Percentiles rank a stretch among this genome's conserved stretches.
These are phyloP conservation scores for Stylonectria norvegica DNA, from an alignment of 2,329 filamentous ascomycete species.

Conservation along the genomic window DNA sequence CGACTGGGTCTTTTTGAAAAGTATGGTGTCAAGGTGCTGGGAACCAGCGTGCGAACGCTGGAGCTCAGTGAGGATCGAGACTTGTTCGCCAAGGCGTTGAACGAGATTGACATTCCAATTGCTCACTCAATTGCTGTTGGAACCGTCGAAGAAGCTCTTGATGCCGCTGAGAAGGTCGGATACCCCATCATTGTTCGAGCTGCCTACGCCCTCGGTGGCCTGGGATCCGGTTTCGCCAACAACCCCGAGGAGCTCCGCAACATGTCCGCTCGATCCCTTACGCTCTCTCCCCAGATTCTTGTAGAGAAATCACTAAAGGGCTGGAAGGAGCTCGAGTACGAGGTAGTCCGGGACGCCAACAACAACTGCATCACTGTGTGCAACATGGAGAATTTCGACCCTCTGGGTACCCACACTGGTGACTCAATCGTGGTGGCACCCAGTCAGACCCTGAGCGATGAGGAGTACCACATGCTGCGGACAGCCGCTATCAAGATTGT, in stretches of 20 bases:
- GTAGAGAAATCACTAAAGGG: conserved; percentile 99
- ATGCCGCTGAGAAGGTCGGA: conserved; percentile 80
- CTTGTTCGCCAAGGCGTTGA: conserved; percentile 89
- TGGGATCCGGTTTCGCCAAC: conserved; percentile 93
- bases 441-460: conserved; percentile 93
- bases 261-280: conserved; percentile 87
- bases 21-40: conserved; percentile 91
- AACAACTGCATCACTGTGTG: conserved; percentile 99
- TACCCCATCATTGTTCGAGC: conserved; percentile 98
- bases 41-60: conserved; percentile 89
- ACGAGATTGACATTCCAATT: conserved; percentile 97
- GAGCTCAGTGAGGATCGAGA: conserved; percentile 96
- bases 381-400: conserved; percentile 83
- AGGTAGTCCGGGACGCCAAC: conserved; percentile 92
- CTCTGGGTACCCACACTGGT: conserved; percentile 94
- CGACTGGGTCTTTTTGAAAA: conserved; percentile 92
- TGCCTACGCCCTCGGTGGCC: conserved; percentile 91
- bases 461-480: conserved; percentile 99
- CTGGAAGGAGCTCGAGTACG: conserved; percentile 99
- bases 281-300: conserved; percentile 90
- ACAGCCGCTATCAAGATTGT: conserved; percentile 98
- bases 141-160: conserved; percentile 87
- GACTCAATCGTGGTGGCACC: conserved; percentile 98
- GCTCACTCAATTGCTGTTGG: conserved; percentile 91
- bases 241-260: conserved; percentile 92